A percentile compares a stretch with the other conserved stretches of the same genome.
Conservation (phyloP, 2,329 filamentous ascomycete genomes). For the Emmonsia crescens region DNA sequence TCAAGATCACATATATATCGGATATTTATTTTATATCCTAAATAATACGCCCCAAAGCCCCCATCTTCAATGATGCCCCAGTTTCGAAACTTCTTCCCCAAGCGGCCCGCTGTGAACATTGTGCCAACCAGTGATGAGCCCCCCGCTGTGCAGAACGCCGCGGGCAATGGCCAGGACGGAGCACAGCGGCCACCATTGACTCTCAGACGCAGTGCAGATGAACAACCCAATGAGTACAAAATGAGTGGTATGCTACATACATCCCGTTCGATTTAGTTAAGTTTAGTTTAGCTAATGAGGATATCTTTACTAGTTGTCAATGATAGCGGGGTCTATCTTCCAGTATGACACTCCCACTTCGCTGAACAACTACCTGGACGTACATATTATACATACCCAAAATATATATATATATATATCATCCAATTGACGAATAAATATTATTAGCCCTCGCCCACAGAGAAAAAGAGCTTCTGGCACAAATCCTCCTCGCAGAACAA, state of each 20-base stretch:
- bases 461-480: constrained; percentile 72
- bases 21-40: background rate
- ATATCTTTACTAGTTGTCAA: constrained; percentile 61
- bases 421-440: background rate
- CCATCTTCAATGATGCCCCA: constrained; percentile 44
- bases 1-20: no score
- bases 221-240: constrained; percentile 65
- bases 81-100: constrained; percentile 62
- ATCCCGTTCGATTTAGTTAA: background rate
- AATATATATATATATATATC: constrained; percentile 15
- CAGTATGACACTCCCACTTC: constrained; percentile 45
- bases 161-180: constrained; percentile 26
- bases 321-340: constrained; percentile 87
- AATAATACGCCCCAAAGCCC: background rate
- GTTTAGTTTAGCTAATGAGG: constrained; percentile 17
- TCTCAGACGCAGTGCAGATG: constrained; percentile 50
- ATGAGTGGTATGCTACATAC: constrained; percentile 55
- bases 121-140: constrained; percentile 42
- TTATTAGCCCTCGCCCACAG: constrained; percentile 68
- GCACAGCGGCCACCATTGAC: constrained; percentile 41
- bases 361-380: background rate
- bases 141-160: constrained; percentile 22
- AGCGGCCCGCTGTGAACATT: constrained; percentile 35
- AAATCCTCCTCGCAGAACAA: constrained; percentile 41
- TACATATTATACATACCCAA: constrained; percentile 7